These are phyloP conservation scores for Candida methanosorbosa DNA, from an alignment of 805 yeast genomes.

Conservation along the genomic window DNA sequence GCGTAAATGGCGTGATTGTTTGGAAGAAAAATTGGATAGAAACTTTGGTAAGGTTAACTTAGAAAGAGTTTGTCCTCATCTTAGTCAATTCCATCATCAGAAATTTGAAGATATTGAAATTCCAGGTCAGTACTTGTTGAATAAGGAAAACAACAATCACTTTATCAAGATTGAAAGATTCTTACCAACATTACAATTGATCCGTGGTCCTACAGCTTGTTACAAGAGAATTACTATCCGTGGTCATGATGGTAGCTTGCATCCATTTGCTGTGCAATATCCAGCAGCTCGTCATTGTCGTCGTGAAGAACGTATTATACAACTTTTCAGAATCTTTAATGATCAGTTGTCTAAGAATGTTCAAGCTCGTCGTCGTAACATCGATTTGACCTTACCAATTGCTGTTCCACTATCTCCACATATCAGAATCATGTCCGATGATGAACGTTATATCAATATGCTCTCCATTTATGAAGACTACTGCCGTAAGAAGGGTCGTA, in stretches of 20 bases:
- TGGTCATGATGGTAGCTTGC: slow-evolving; percentile 88
- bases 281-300: slow-evolving; percentile 98
- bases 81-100: slow-evolving; percentile 96
- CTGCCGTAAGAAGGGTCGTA: slow-evolving; percentile 64
- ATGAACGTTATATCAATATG: slow-evolving; percentile 59
- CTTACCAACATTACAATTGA: slow-evolving; percentile 78
- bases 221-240: slow-evolving; percentile 82
- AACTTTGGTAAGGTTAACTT: slow-evolving; percentile 71
- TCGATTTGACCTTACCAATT: slow-evolving; percentile 78
- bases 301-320: slow-evolving; percentile 91
- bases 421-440: slow-evolving; percentile 82
- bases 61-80: slow-evolving; percentile 88
- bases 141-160: slow-evolving; percentile 81
- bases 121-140: slow-evolving; percentile 91
- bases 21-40: slow-evolving; percentile 87
- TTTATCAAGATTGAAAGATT: slow-evolving; percentile 91
- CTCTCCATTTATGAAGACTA: slow-evolving; percentile 85
- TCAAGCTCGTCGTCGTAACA: slow-evolving; percentile 79
- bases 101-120: slow-evolving; percentile 96
- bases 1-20: slow-evolving; percentile 85
- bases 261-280: slow-evolving; percentile 91
- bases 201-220: slow-evolving; percentile 85
- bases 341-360: slow-evolving; percentile 72
- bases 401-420: slow-evolving; percentile 95
- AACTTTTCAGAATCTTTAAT: slow-evolving; percentile 81